Evolutionary conservation across 495 filamentous ascomycete genomes (phyloP), one percentile per base, ranked within the genome.

Genomic region (Amniculicola lignicola): DNA sequence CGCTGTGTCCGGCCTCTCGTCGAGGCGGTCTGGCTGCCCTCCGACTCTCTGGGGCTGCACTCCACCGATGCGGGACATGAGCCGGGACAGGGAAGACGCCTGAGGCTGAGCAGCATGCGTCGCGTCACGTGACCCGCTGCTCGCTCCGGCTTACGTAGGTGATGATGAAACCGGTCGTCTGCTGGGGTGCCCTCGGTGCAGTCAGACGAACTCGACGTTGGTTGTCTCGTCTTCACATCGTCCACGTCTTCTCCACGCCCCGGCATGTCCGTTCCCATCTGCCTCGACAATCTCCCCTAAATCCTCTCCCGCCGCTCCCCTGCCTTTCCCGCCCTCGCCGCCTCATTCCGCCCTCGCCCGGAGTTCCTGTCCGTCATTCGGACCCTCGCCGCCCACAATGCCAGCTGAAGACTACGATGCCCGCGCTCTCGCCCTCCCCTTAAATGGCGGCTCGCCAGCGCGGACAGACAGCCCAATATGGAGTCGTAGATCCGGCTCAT

Each of bases 401-500:
- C 59, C 59, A 16, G 47, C 55, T 9, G 50, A 63, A 19, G 51
- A 57, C 54, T 63, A 63, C 46, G 63, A 63, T 29, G 83, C 82
- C 16, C 79, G 81, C 66, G 83, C 82, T 39, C 78, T 87, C 33
- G 79, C 85, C 43, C 70, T 86, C 7, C 79, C 83, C 9, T 69
- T 81, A 18, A 76, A 73, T 62, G 72, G 64, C 41, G 48, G 51
- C 10, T 35, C 48, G 3, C 39, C 62, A 62, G 53, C 57, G 55
- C 44, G 52, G 65, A 37, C 57, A 66, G 64, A 61, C 70, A 38
- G 66, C 56, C 43, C 57, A 63, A 67, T 65, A 62, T 73, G 64
- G 79, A 62, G 61, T 44, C 61, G 74, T 27, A 50, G 51, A 9
- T 59, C 58, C 12, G 72, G 71, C 28, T 72, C 72, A 62, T 75